phyloP scores from a whole-genome alignment of 768 basidiomycete species.

The Tricholoma matsutake region DNA sequence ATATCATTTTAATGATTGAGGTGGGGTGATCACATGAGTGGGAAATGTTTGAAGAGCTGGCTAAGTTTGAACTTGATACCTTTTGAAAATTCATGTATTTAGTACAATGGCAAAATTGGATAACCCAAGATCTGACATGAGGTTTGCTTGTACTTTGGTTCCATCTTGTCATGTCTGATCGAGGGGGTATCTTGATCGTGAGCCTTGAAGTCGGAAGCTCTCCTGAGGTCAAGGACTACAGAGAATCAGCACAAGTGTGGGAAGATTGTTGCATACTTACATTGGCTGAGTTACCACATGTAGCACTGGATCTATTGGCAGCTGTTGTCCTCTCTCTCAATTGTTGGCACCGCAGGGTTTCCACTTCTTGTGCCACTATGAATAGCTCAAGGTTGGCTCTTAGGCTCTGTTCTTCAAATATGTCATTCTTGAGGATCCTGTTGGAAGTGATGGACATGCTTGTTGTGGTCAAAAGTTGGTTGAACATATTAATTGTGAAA shows the following conservation, averaged over 20 bases:
- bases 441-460: too few relatives aligned
- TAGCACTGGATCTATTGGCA: neutral
- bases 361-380: neutral
- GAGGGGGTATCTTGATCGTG: too few relatives aligned
- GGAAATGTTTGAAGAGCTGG: neutral
- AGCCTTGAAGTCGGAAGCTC: too few relatives aligned
- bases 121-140: neutral
- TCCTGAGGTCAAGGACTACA: too few relatives aligned
- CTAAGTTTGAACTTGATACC: too few relatives aligned
- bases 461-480: too few relatives aligned
- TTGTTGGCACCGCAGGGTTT: neutral
- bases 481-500: neutral
- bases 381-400: neutral
- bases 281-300: neutral
- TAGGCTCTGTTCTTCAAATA: neutral
- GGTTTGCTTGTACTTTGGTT: too few relatives aligned
- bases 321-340: neutral
- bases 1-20: neutral
- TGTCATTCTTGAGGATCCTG: neutral
- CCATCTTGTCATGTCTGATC: too few relatives aligned
- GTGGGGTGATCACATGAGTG: too few relatives aligned
- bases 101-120: neutral
- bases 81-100: neutral
- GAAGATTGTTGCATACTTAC: neutral
- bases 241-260: neutral